phyloP scores from a whole-genome alignment of 1,139 yeast genomes.

The Petasospora fabianii region DNA sequence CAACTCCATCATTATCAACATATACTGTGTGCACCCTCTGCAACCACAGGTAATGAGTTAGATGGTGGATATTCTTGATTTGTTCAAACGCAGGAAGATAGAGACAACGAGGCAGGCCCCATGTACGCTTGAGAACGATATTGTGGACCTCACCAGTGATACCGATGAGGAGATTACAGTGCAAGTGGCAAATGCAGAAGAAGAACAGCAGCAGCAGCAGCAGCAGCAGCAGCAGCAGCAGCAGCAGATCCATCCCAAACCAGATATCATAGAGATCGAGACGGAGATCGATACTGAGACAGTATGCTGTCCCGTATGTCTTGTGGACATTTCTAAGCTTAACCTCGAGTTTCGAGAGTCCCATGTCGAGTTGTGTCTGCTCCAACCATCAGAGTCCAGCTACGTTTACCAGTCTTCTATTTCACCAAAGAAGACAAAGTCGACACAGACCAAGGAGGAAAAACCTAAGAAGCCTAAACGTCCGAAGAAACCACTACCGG shows the following conservation, averaged over 20 bases:
- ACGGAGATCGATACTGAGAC: no score
- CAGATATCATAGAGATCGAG: not conserved
- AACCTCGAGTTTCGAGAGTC: constrained; percentile 42
- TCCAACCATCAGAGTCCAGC: constrained; percentile 8
- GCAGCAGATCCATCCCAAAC: no score
- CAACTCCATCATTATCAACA: not conserved
- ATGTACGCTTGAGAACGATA: constrained; percentile 3
- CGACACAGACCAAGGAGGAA: constrained; percentile 7
- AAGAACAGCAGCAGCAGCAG: not conserved
- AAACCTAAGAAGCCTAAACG: constrained; percentile 13
- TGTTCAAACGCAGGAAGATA: constrained; percentile 1
- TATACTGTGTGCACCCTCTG: no score
- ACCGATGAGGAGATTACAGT: not conserved
- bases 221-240: no score
- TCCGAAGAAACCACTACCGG: constrained; percentile 42
- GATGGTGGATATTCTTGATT: constrained; percentile 5
- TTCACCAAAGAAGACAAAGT: constrained; percentile 13
- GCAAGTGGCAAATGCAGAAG: not conserved
- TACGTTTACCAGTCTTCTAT: constrained; percentile 2
- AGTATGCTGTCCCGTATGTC: constrained; percentile 50
- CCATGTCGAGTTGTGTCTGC: constrained; percentile 59
- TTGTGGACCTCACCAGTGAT: constrained; percentile 14
- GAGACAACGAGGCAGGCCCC: not conserved
- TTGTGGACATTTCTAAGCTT: constrained; percentile 33
- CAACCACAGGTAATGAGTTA: not conserved